A percentile compares a stretch with the other conserved stretches of the same genome.
Conservation (phyloP, 495 filamentous ascomycete species). For the Peziza echinospora region DNA sequence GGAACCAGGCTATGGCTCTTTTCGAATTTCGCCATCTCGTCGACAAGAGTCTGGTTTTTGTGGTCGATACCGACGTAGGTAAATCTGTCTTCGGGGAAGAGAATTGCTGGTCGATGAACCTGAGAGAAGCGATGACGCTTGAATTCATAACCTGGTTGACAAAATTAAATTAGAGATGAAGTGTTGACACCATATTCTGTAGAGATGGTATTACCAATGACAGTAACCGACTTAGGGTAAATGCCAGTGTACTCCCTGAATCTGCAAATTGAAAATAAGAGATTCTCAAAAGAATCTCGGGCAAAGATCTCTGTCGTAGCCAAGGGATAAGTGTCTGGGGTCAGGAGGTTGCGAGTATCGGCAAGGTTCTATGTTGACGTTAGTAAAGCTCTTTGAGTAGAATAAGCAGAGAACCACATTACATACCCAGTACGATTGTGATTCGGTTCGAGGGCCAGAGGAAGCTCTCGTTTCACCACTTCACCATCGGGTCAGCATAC, state of each 20-base stretch:
- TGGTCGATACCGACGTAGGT: conserved; percentile 49
- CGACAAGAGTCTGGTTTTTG: conserved; percentile 13
- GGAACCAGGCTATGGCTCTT: conserved; percentile 22
- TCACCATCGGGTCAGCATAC: too few species aligned
- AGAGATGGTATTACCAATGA: too few species aligned
- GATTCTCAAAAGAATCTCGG: conserved; percentile 61
- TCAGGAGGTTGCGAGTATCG: conserved; percentile 23
- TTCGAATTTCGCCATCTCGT: conserved; percentile 22
- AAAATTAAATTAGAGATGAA: too few species aligned
- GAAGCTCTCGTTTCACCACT: conserved; percentile 14
- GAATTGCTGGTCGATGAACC: conserved; percentile 45
- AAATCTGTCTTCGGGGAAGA: conserved; percentile 27
- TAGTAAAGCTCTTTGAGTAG: conserved; percentile 5
- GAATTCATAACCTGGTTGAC: conserved; percentile 56
- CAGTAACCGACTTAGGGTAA: conserved; percentile 35
- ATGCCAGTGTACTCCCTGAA: conserved; percentile 28
- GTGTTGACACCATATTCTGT: too few species aligned
- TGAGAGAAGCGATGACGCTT: conserved; percentile 46
- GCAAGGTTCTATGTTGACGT: conserved; percentile 25
- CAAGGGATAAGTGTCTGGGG: conserved; percentile 12
- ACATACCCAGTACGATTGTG: conserved; percentile 37
- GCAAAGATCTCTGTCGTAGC: conserved; percentile 40
- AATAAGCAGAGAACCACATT: neutral
- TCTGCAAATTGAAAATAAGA: conserved; percentile 43
- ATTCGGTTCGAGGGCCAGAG: conserved; percentile 28